Evolutionary conservation across 192 early-diverging fungal genomes (phyloP), one percentile per base, ranked within the genome.

Genomic region (Coemansia umbellata): DNA sequence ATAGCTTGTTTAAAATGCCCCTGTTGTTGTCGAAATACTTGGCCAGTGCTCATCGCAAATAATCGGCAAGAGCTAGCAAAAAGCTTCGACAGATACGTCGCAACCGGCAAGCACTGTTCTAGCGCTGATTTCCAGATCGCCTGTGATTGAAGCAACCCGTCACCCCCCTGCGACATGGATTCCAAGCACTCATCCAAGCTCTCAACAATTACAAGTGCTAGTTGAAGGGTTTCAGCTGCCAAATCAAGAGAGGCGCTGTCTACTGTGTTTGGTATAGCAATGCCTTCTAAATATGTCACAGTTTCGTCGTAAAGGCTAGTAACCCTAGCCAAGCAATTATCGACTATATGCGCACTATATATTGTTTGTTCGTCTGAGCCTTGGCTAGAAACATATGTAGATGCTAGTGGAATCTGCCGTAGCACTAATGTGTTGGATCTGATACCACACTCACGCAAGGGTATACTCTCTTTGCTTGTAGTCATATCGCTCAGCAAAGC

Each of bases 51-150:
- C 3, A 37, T 27, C n/a, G 49, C 1, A 27, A 55, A 57, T 19
- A 72, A 19, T 8, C 31, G 52, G n/a, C 52, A 59, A 7, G 53
- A 42, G 9, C 33, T 37, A 15, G 63, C 62, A 39, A 59, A 72
- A 17, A 54, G 17, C 15, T 55, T 63, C 13, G 55, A 47, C 27
- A 72, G 19, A 28, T 64, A 51, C 15, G 48, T 28, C 0, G 69
- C 69, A 8, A 65, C 18, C 8, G 69, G 53, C 5, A n/a, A 41
- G 11, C 60, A 60, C 1, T 50, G 55, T 4, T 71, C 68, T 23
- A 71, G 48, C 3, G 56, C 47, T 5, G 68, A 63, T 24, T 40
- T 59, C 68, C 68, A 71, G 15, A 71, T 64, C 13, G 51, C 56
- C 28, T 28, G 52, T 5, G 68, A 71, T 19, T 19, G 40, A 13